Conservation (phyloP, 2,329 filamentous ascomycete species). For the Penicillium freii region DNA sequence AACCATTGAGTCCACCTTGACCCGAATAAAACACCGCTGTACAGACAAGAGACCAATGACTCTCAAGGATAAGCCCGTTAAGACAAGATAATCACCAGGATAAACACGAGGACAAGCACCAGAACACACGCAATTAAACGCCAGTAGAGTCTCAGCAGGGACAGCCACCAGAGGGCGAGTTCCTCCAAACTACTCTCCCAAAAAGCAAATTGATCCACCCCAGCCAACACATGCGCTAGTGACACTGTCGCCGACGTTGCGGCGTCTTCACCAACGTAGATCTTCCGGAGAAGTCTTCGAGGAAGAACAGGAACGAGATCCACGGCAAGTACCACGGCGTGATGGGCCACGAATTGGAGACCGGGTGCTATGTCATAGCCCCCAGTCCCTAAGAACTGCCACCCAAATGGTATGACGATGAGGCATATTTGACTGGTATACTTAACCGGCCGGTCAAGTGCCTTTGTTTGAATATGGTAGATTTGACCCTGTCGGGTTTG, state of each 20-base stretch:
- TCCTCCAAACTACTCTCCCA: not conserved
- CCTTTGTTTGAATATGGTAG: not conserved
- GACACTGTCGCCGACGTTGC: no score
- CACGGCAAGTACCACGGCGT: no score
- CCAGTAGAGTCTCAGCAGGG: not conserved
- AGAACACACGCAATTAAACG: not conserved
- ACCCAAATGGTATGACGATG: not conserved
- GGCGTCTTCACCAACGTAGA: not conserved
- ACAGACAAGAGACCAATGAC: not conserved
- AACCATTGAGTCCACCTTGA: not conserved
- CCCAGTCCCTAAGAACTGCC: no score
- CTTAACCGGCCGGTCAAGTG: not conserved
- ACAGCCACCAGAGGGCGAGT: not conserved
- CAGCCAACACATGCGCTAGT: not conserved
- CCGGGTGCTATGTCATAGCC: no score
- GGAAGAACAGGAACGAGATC: not conserved
- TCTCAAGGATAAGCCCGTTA: not conserved
- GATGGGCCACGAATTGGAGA: no score
- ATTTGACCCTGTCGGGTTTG: not conserved
- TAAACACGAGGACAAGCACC: not conserved
- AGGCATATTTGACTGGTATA: not conserved
- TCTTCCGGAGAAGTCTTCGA: not conserved
- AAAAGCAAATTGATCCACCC: not conserved
- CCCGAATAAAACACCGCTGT: no score
- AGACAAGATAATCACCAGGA: not conserved